Conservation (phyloP, 2,329 filamentous ascomycete species). For the Colletotrichum falcatum region DNA sequence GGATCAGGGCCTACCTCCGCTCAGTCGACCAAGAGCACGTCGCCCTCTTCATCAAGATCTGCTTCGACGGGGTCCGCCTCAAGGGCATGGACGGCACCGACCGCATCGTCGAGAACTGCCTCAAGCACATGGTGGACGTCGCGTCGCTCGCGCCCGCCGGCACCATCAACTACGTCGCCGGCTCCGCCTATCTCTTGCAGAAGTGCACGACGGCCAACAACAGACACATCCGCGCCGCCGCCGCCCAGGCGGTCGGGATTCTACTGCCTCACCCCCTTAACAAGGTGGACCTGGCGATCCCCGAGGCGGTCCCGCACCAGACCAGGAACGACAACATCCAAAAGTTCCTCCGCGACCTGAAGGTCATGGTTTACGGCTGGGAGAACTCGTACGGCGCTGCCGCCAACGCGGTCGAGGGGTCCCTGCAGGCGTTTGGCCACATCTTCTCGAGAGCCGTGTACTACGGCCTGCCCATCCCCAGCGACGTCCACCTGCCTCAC, state of each 20-base stretch:
- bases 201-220: conserved; percentile 77
- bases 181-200: conserved; percentile 63
- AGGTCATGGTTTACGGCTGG: conserved; percentile 57
- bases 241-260: conserved; percentile 80
- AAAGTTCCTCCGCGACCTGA: conserved; percentile 46
- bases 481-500: conserved; percentile 47
- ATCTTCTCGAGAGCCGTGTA: conserved; percentile 59
- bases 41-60: conserved; percentile 61
- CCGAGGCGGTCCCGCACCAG: conserved; percentile 48
- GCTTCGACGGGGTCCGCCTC: conserved; percentile 67
- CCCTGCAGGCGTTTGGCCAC: conserved; percentile 58
- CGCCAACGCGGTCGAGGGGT: conserved; percentile 60
- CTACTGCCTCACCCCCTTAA: conserved; percentile 74
- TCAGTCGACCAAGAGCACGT: conserved; percentile 54
- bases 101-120: conserved; percentile 59
- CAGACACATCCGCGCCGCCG: conserved; percentile 72
- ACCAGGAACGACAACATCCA: conserved; percentile 33
- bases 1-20: conserved; percentile 67
- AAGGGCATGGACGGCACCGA: conserved; percentile 49
- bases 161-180: conserved; percentile 62
- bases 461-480: conserved; percentile 52
- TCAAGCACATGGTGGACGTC: conserved; percentile 65
- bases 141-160: conserved; percentile 64
- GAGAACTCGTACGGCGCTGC: conserved; percentile 58
- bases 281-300: conserved; percentile 48